A percentile compares a stretch with the other conserved stretches of the same genome.
Evolutionary conservation across 1,284 basidiomycete species (phyloP).

Genomic region (Ganoderma resinaceum): DNA sequence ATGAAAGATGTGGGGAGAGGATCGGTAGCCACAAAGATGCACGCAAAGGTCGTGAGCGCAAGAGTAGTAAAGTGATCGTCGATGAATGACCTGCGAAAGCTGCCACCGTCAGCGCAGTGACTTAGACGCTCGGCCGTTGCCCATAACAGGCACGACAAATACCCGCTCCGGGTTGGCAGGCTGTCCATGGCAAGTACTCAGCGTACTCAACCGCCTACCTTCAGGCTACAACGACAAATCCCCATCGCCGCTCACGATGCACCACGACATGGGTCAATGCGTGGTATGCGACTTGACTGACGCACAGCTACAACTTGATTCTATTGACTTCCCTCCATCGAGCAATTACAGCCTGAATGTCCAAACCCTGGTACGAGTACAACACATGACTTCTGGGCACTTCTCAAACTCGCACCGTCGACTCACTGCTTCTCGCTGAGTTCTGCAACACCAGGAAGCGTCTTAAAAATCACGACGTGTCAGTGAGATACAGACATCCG

Average conservation of each 20-base stretch:
- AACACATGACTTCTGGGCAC: constrained; percentile 26
- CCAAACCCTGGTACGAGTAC: constrained; percentile 31
- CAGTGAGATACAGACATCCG: constrained; percentile 1
- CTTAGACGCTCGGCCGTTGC: constrained; percentile 8
- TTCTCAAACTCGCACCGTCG: constrained; percentile 14
- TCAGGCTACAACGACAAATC: too few relatives aligned
- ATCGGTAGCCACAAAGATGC: not conserved
- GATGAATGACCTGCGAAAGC: constrained; percentile 15
- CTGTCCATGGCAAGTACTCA: too few relatives aligned
- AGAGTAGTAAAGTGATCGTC: not conserved
- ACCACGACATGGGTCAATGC: not conserved
- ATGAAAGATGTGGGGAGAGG: not conserved
- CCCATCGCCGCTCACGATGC: not conserved
- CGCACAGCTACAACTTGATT: not conserved
- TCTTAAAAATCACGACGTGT: constrained; percentile 48
- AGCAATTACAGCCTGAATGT: constrained; percentile 30
- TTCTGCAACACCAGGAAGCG: constrained; percentile 85
- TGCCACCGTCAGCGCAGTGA: constrained; percentile 14
- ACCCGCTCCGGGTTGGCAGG: not conserved
- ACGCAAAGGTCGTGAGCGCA: constrained; percentile 9
- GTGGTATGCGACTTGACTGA: not conserved
- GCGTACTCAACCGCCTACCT: too few relatives aligned
- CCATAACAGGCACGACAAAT: constrained; percentile 4
- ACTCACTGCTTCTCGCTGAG: constrained; percentile 68
- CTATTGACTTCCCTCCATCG: constrained; percentile 11